Evolutionary conservation across 352 stramenopile genomes (phyloP).

Genomic region (Detonula confervacea): DNA sequence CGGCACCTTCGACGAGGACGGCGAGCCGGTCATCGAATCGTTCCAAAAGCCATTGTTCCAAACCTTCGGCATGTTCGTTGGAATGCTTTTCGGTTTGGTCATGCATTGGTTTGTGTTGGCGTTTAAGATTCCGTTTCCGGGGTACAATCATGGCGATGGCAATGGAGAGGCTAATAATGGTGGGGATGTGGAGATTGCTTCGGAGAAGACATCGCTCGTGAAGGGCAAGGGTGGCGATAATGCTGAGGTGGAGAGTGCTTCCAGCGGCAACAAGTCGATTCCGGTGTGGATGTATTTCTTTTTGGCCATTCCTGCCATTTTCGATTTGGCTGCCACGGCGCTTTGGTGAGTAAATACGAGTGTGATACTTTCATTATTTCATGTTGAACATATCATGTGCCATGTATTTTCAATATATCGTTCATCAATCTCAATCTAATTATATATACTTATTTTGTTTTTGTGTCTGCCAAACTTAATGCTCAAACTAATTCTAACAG

Average conservation of each 20-base stretch:
- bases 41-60: conserved; percentile 96
- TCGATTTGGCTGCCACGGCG: conserved; percentile 93
- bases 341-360: conserved; percentile 84
- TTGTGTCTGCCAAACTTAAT: too few species aligned
- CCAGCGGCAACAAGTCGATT: conserved; percentile 65
- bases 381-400: too few species aligned
- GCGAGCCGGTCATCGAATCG: conserved; percentile 78
- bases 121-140: conserved; percentile 83
- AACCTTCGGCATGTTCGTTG: conserved; percentile 96
- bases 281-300: conserved; percentile 93
- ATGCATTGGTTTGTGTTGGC: conserved; percentile 88
- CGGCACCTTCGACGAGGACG: conserved; percentile 19
- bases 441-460: not conserved
- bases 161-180: not conserved
- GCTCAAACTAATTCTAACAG: too few species aligned
- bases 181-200: conserved; percentile 16
- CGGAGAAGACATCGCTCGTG: not conserved
- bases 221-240: not conserved
- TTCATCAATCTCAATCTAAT: too few species aligned
- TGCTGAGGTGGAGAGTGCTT: not conserved
- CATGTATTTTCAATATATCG: too few species aligned
- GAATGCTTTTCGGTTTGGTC: conserved; percentile 92
- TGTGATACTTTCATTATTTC: too few species aligned
- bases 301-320: conserved; percentile 91
- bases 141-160: conserved; percentile 62